phyloP scores from a whole-genome alignment of 2,329 filamentous ascomycete genomes.

The Ceratocystis diversiconidia region DNA sequence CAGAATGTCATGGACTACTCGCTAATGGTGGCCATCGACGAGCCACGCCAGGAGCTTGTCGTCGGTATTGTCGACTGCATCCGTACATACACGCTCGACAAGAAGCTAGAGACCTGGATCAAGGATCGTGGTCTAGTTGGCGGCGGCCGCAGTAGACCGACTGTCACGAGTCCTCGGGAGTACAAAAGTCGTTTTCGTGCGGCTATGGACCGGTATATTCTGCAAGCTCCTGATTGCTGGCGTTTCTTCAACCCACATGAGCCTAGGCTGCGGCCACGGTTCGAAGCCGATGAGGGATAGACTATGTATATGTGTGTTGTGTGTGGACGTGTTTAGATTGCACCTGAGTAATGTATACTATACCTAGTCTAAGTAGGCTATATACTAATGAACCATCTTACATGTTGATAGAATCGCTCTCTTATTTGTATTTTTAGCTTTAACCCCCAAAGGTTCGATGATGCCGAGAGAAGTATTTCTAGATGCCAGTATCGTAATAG shows the following conservation, averaged over 20 bases:
- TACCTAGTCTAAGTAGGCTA: too few relatives aligned
- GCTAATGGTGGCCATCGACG: slow-evolving; percentile 95
- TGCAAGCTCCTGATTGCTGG: slow-evolving; percentile 64
- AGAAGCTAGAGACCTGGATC: slow-evolving; percentile 99
- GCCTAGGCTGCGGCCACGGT: neutral
- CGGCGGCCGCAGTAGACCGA: slow-evolving; percentile 68
- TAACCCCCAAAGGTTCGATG: too few relatives aligned
- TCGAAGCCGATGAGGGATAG: slow-evolving; percentile 4
- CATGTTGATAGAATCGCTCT: neutral
- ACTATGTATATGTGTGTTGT: neutral
- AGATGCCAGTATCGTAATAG: neutral
- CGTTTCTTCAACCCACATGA: slow-evolving; percentile 38
- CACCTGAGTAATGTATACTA: too few relatives aligned
- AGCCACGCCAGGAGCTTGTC: slow-evolving; percentile 74
- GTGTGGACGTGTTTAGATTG: too few relatives aligned
- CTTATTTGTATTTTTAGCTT: too few relatives aligned
- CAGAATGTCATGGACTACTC: slow-evolving; percentile 99
- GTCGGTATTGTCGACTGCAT: slow-evolving; percentile 98
- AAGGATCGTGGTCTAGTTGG: slow-evolving; percentile 82
- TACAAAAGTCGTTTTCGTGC: slow-evolving; percentile 93
- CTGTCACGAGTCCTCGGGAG: slow-evolving; percentile 92
- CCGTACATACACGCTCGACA: slow-evolving; percentile 97
- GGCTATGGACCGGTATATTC: slow-evolving; percentile 81
- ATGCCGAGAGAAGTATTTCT: too few relatives aligned
- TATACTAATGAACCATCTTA: neutral